phyloP scores from a whole-genome alignment of 805 yeast genomes.

The Kodamaea jinghongensis region DNA sequence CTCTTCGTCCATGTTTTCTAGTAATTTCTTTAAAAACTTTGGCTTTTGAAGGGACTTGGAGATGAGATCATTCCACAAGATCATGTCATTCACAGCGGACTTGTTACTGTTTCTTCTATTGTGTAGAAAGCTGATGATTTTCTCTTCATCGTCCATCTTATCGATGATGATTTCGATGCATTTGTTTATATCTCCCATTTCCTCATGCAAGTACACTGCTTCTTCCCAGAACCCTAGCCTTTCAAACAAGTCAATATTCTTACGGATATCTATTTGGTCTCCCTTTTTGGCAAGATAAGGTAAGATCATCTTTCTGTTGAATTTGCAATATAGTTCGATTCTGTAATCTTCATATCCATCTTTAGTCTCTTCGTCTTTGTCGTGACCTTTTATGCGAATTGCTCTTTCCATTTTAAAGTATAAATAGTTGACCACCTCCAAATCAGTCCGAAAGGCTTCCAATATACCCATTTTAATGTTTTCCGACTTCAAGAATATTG shows the following conservation, averaged over 20 bases:
- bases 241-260: conserved; percentile 64
- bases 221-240: conserved; percentile 44
- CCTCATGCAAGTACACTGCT: conserved; percentile 76
- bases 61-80: conserved; percentile 77
- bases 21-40: conserved; percentile 68
- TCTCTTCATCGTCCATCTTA: conserved; percentile 70
- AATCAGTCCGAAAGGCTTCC: conserved; percentile 38
- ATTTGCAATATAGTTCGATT: conserved; percentile 62
- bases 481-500: conserved; percentile 57
- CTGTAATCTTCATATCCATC: conserved; percentile 64
- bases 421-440: conserved; percentile 56
- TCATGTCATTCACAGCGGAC: conserved; percentile 64
- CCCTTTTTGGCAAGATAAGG: conserved; percentile 57
- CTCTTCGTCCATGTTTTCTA: conserved; percentile 58
- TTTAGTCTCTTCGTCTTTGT: conserved; percentile 39
- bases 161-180: conserved; percentile 79
- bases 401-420: conserved; percentile 49
- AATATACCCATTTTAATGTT: conserved; percentile 54
- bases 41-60: conserved; percentile 72
- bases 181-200: conserved; percentile 72
- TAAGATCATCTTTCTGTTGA: conserved; percentile 53
- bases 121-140: conserved; percentile 65
- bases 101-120: conserved; percentile 4
- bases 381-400: not conserved
- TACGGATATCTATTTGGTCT: conserved; percentile 6